These are phyloP conservation scores for Neofusicoccum laricinum DNA, from an alignment of 2,329 filamentous ascomycete species.

Conservation along the genomic window DNA sequence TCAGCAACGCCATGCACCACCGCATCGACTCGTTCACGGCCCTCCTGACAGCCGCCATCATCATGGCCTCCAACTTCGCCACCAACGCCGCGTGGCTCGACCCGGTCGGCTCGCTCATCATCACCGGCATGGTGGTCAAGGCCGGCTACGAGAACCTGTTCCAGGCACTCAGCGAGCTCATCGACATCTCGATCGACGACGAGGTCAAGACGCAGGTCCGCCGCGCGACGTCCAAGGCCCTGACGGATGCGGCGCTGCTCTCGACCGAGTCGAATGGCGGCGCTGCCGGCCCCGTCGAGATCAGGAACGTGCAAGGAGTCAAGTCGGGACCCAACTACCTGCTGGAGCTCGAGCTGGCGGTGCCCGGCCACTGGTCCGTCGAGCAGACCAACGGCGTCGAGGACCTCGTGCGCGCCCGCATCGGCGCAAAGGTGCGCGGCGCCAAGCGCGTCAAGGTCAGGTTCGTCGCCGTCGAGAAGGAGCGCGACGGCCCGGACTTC, in stretches of 20 bases:
- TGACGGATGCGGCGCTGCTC: conserved; percentile 17
- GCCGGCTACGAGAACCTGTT: conserved; percentile 85
- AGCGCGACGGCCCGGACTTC: conserved; percentile 48
- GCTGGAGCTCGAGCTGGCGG: conserved; percentile 81
- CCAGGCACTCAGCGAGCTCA: conserved; percentile 78
- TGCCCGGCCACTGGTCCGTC: conserved; percentile 74
- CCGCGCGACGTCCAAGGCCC: conserved; percentile 52
- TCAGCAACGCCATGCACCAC: conserved; percentile 95
- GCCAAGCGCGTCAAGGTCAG: conserved; percentile 80
- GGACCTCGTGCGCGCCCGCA: conserved; percentile 65
- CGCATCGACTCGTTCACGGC: conserved; percentile 94
- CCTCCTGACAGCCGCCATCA: conserved; percentile 85
- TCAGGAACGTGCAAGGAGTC: conserved; percentile 79
- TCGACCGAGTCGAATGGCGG: too few relatives aligned
- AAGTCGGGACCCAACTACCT: conserved; percentile 97
- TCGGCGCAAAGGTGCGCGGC: conserved; percentile 77
- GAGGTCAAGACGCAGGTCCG: conserved; percentile 74
- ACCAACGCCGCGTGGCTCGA: conserved; percentile 88
- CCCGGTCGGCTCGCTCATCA: conserved; percentile 86
- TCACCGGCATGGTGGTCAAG: conserved; percentile 89
- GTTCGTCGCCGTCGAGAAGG: conserved; percentile 64
- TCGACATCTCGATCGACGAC: conserved; percentile 83
- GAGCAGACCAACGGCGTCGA: conserved; percentile 69
- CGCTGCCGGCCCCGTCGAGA: conserved; percentile 42
- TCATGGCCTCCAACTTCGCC: conserved; percentile 84